A percentile compares a stretch with the other conserved stretches of the same genome.
phyloP scores from a whole-genome alignment of 805 yeast genomes.

The Sungouiella blattae region DNA sequence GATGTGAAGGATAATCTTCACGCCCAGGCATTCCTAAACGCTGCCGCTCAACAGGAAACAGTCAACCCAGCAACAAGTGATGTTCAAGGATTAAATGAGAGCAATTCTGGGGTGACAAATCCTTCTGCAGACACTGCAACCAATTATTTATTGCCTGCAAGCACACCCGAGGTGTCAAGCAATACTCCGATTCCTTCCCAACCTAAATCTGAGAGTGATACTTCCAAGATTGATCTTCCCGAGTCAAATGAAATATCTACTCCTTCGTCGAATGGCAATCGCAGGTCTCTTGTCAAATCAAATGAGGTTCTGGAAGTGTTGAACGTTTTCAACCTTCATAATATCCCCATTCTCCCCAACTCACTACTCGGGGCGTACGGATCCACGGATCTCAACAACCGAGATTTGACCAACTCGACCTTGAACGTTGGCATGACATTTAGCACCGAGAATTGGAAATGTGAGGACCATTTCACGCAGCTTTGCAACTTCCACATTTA shows the following conservation, averaged over 20 bases:
- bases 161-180: too few relatives aligned
- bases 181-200: too few relatives aligned
- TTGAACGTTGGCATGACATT: conserved; percentile 51
- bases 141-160: too few relatives aligned
- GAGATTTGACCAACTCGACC: conserved; percentile 41
- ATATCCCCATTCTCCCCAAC: conserved; percentile 47
- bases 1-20: conserved; percentile 22
- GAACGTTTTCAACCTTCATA: conserved; percentile 58
- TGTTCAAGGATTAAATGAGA: too few relatives aligned
- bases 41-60: neutral
- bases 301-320: conserved; percentile 8
- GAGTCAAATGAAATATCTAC: too few relatives aligned
- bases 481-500: conserved; percentile 49
- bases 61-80: too few relatives aligned
- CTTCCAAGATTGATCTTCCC: neutral
- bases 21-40: neutral
- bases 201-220: neutral
- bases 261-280: too few relatives aligned
- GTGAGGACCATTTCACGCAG: conserved; percentile 60
- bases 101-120: too few relatives aligned
- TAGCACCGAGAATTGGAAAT: conserved; percentile 53
- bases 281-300: too few relatives aligned
- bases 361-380: conserved; percentile 45
- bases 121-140: too few relatives aligned
- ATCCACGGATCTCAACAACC: conserved; percentile 42